Base-by-base conservation (phyloP, 805 yeast species). In the Saturnispora halmiae region DNA sequence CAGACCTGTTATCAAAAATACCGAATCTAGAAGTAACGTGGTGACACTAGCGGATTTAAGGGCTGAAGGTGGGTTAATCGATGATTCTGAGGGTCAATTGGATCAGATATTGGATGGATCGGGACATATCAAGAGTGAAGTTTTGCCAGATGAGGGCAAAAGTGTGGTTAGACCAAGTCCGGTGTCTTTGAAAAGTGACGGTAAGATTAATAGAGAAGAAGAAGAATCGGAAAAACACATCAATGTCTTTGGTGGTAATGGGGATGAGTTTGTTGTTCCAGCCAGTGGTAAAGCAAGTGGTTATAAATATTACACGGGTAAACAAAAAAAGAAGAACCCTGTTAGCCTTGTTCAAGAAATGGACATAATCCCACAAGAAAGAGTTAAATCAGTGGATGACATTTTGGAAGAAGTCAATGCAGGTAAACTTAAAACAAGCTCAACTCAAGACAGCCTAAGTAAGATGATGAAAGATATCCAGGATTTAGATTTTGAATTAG, bases 51-150 rank as follows among this genome's bases (percentile, higher is more conserved):
- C 53, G 19, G 65, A 67, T 15, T 51, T 65, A 24, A 56, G 50
- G 15, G 61, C 55, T 7, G 72, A 75, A 34, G 73, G 79, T 30
- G 79, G 79, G 3, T 58, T 77, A 6, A 55, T 75, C 46, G 79
- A 72, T 37, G 81, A 75, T 41, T 79, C 72, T 46, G 75, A 69
- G 45, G 78, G 69, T 48, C 72, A 67, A 46, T 68, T 77, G 49
- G 77, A 69, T 20, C 58, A 63, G 16, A 63, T 73, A 36, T 57
- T 77, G 51, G 81, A 77, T 49, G 64, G 65, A 10, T 63, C 65
- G 35, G 84, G 82, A 1, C 65, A 69, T 36, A 62, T 76, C 36
- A 75, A 69, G 50, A 63, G 62, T n/a, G 70, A 65, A 36, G 72
- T 69, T 19, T 56, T 65, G 46, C 67, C 59, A 44, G 46, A 50